These are phyloP conservation scores for Penicillium sp. DNA, from an alignment of 2,329 filamentous ascomycete species.

Conservation along the genomic window DNA sequence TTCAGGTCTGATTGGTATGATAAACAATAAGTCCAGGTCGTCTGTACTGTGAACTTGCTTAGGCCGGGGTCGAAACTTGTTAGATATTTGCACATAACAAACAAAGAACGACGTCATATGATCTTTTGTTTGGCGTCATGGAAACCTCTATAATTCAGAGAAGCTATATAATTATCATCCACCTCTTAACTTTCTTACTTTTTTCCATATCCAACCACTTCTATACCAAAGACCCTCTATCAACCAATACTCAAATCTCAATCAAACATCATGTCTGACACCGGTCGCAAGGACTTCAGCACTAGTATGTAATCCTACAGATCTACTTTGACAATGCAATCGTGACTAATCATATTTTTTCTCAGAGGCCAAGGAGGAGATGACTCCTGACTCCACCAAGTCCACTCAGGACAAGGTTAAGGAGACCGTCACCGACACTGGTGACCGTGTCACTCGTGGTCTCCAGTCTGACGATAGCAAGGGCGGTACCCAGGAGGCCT, in stretches of 20 bases:
- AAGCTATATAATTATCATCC: not conserved
- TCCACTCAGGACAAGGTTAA: slow-evolving; percentile 61
- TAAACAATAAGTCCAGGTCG: not conserved
- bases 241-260: not conserved
- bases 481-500: slow-evolving; percentile 53
- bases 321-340: not conserved
- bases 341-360: not conserved
- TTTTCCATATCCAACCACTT: not conserved
- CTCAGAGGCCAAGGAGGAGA: slow-evolving; percentile 55
- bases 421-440: slow-evolving; percentile 56
- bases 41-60: not conserved
- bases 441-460: slow-evolving; percentile 56
- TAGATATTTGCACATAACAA: not conserved
- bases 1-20: not conserved
- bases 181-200: not conserved
- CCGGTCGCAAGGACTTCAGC: slow-evolving; percentile 61
- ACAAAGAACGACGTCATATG: slow-evolving; percentile 6
- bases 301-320: slow-evolving; percentile 42
- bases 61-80: not conserved
- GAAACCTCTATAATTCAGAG: not conserved
- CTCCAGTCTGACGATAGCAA: slow-evolving; percentile 56
- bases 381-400: slow-evolving; percentile 62
- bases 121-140: slow-evolving; percentile 1
- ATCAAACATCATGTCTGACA: slow-evolving; percentile 55
- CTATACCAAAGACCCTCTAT: not conserved